A percentile compares a stretch with the other conserved stretches of the same genome.
phyloP scores from a whole-genome alignment of 1,284 basidiomycete species.

The Ganoderma lucidum region DNA sequence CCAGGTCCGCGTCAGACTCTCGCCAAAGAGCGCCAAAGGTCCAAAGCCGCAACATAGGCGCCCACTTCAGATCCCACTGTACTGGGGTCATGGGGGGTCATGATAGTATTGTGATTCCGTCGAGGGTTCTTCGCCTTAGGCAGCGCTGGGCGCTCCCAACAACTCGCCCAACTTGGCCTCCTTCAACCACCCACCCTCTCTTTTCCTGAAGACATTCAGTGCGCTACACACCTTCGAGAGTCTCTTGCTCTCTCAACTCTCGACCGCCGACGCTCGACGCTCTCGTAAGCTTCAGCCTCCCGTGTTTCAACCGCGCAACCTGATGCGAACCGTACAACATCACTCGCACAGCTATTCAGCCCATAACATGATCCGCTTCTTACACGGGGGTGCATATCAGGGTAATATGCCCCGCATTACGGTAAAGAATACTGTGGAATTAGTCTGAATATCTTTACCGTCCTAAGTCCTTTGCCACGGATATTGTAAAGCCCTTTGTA shows the following conservation, averaged over 20 bases:
- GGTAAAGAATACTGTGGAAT: no score
- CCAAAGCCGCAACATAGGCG: neutral
- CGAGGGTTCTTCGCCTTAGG: neutral
- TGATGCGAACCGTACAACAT: constrained; percentile 1
- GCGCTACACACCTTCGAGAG: neutral
- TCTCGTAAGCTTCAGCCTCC: neutral
- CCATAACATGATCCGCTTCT: constrained; percentile 5
- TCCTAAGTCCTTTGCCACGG: no score
- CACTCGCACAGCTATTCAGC: constrained; percentile 5
- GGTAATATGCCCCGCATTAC: no score
- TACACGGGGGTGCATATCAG: no score
- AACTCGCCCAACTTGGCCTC: neutral
- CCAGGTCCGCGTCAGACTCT: neutral
- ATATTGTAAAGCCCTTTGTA: no score
- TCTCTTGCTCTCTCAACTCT: neutral
- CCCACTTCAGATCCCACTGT: neutral
- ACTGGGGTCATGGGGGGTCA: neutral
- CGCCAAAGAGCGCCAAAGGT: neutral
- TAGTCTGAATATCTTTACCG: no score
- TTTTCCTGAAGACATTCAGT: neutral
- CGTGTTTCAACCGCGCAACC: constrained; percentile 8
- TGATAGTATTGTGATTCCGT: neutral
- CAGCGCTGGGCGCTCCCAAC: neutral
- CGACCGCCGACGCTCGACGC: neutral
- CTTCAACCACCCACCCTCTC: neutral